Evolutionary conservation across 208 protist genomes (phyloP), one percentile per base, ranked within the genome.

Genomic region (Wallacemonas collosoma): DNA sequence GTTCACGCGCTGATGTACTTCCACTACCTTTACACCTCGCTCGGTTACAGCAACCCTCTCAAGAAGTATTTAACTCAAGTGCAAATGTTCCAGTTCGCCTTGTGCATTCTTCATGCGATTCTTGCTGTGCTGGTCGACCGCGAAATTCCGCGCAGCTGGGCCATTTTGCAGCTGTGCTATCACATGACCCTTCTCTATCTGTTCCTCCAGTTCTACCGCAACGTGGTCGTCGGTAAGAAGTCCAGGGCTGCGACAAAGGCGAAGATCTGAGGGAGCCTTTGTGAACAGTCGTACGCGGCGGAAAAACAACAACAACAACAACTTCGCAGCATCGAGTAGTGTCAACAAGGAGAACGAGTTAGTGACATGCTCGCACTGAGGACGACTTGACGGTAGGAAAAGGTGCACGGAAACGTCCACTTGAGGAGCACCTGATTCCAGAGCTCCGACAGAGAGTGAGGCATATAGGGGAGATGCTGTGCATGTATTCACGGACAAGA

Each of bases 1-100:
- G 87, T 96, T n/a, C 92, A 97, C 77, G 81, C 87, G 39, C 77
- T 97, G 14, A 97, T 97, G 93, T 98, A 97, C 81, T 88, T 87
- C 61, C 91, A 97, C 83, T 97, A 97, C 75, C 70, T 96, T 4
- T 93, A 86, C 74, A 94, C 88, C 57, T 88, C 89, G 36, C 79
- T 96, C 2, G 93, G 93, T 60, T 89, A 86, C 81, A 77, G 56
- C 11, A 97, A 98, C 84, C 92, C 92, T 9, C 74, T 96, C 38
- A 96, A 96, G 76, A 86, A 81, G 72, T 85, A 88, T 77, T 60
- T 97, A 57, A 97, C 91, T 35, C 83, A 87, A 70, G 53, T 93
- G 48, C 94, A 97, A 77, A 95, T 97, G 80, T 44, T 89, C 35
- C 91, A 97, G 77, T 96, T 96, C 56, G 79, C 70, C 0, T 63